phyloP scores from a whole-genome alignment of 306 rosid species.

The Trichosanthes cucumerina region DNA sequence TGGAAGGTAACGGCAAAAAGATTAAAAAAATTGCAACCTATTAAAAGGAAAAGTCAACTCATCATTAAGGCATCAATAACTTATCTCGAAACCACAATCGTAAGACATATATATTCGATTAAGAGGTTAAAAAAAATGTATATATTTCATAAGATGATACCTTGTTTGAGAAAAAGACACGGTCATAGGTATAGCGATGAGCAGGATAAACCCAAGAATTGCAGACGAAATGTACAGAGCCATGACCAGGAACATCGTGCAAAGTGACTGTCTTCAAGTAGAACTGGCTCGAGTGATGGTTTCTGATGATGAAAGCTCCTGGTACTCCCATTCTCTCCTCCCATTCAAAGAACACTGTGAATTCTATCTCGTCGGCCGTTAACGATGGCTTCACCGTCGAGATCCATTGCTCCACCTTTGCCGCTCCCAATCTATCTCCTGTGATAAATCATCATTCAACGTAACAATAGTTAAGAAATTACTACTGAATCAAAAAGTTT shows the following conservation, averaged over 20 bases:
- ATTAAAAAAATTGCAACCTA: too few relatives aligned
- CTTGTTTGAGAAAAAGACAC: slow-evolving; percentile 74
- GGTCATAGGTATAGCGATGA: slow-evolving; percentile 46
- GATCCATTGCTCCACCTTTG: slow-evolving; percentile 67
- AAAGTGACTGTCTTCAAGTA: slow-evolving; percentile 58
- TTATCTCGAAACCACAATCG: too few relatives aligned
- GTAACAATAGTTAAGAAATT: too few relatives aligned
- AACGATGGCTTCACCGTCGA: slow-evolving; percentile 28
- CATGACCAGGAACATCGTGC: slow-evolving; percentile 57
- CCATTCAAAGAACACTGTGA: slow-evolving; percentile 49
- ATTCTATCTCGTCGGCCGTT: slow-evolving; percentile 32
- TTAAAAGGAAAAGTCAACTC: background rate
- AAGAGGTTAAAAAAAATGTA: too few relatives aligned
- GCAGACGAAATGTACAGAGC: slow-evolving; percentile 51
- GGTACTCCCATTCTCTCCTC: slow-evolving; percentile 69
- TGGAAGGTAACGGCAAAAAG: background rate
- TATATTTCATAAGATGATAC: slow-evolving; percentile 15
- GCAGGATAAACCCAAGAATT: slow-evolving; percentile 96
- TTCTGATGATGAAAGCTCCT: slow-evolving; percentile 51
- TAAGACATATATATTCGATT: too few relatives aligned
- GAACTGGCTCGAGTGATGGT: slow-evolving; percentile 66
- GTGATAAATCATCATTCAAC: background rate
- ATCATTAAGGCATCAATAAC: too few relatives aligned
- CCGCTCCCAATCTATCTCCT: slow-evolving; percentile 32
- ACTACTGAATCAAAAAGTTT: too few relatives aligned